These are phyloP conservation scores for Lactarius pseudohatsudake DNA, from an alignment of 768 basidiomycete genomes.

Conservation along the genomic window DNA sequence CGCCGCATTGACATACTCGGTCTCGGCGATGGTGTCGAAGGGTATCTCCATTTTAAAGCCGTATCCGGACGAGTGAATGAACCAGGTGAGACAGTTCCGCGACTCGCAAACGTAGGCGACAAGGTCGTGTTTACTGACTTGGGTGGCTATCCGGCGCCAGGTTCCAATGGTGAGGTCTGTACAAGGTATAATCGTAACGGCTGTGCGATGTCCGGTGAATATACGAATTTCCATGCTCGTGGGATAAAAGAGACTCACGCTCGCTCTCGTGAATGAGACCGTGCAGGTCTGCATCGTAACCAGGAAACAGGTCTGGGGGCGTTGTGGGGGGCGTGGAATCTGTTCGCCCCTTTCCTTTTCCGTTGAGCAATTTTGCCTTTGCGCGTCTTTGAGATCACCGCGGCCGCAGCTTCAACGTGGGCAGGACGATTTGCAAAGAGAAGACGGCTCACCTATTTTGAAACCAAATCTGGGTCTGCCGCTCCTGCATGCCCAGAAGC, in stretches of 20 bases:
- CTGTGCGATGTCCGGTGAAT: slow-evolving; percentile 37
- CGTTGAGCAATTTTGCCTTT: slow-evolving; percentile 73
- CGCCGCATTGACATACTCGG: slow-evolving; percentile 53
- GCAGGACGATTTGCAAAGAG: slow-evolving; percentile 18
- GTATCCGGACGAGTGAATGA: slow-evolving; percentile 66
- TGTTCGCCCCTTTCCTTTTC: slow-evolving; percentile 47
- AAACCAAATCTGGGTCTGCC: slow-evolving; percentile 90
- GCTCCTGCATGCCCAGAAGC: slow-evolving; percentile 76
- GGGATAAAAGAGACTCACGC: slow-evolving; percentile 48
- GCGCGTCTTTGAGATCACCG: slow-evolving; percentile 54
- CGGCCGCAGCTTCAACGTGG: slow-evolving; percentile 1
- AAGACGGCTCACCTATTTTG: slow-evolving; percentile 64
- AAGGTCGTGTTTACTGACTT: slow-evolving; percentile 57
- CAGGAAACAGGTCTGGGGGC: slow-evolving; percentile 51
- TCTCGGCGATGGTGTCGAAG: slow-evolving; percentile 59
- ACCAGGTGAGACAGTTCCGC: slow-evolving; percentile 73
- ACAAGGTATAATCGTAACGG: slow-evolving; percentile 75
- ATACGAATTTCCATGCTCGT: neutral
- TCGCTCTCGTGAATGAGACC: slow-evolving; percentile 72
- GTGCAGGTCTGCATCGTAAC: slow-evolving; percentile 59
- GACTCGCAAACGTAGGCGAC: slow-evolving; percentile 72
- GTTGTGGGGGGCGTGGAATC: slow-evolving; percentile 45
- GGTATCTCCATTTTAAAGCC: slow-evolving; percentile 87
- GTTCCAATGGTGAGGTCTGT: slow-evolving; percentile 71
- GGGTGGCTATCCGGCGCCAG: slow-evolving; percentile 72